These are phyloP conservation scores for Knoxia roxburghii DNA, from an alignment of 257 asterid species.

Conservation along the genomic window DNA sequence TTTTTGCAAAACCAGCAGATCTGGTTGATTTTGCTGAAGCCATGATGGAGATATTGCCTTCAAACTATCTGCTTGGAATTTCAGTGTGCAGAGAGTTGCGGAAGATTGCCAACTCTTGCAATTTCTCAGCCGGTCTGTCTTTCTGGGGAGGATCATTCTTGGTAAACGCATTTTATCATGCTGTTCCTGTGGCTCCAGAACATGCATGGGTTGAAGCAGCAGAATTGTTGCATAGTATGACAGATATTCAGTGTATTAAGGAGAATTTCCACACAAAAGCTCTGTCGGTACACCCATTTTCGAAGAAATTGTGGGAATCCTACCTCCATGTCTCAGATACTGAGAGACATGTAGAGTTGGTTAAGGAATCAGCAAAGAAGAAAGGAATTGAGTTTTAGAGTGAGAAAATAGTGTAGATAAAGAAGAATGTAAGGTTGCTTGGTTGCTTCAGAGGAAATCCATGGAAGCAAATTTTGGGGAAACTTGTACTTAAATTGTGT, in stretches of 20 bases:
- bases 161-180: slow-evolving; percentile 36
- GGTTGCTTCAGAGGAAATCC: slow-evolving; percentile 10
- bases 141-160: slow-evolving; percentile 45
- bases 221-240: slow-evolving; percentile 23
- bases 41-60: slow-evolving; percentile 38
- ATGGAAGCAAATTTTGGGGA: slow-evolving; percentile 23
- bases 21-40: slow-evolving; percentile 37
- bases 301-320: slow-evolving; percentile 36
- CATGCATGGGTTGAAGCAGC: slow-evolving; percentile 40
- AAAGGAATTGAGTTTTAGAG: slow-evolving; percentile 30
- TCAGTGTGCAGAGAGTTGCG: slow-evolving; percentile 29
- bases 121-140: slow-evolving; percentile 17
- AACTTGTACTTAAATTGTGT: background rate
- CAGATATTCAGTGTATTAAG: slow-evolving; percentile 15
- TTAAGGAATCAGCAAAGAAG: slow-evolving; percentile 30
- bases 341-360: slow-evolving; percentile 13
- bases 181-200: slow-evolving; percentile 47
- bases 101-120: slow-evolving; percentile 3
- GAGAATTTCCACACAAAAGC: slow-evolving; percentile 35
- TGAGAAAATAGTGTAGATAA: slow-evolving; percentile 6
- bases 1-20: slow-evolving; percentile 17
- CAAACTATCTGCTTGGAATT: slow-evolving; percentile 35
- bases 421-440: slow-evolving; percentile 3
- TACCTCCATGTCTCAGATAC: slow-evolving; percentile 19
- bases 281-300: slow-evolving; percentile 35